These are phyloP conservation scores for Tuber borchii DNA, from an alignment of 495 filamentous ascomycete species.

Conservation along the genomic window DNA sequence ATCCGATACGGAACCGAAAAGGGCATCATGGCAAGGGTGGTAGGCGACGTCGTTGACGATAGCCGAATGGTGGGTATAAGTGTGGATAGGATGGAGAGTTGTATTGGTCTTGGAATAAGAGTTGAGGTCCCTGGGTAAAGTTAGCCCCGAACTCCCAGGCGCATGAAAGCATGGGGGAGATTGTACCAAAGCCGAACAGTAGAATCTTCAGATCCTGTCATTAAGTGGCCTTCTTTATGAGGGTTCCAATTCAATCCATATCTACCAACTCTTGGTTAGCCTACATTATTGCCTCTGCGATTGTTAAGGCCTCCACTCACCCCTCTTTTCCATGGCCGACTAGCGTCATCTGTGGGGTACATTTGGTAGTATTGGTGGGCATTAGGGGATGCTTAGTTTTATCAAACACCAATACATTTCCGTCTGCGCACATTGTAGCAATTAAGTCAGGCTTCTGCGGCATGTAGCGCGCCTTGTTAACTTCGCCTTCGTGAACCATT, in stretches of 20 bases:
- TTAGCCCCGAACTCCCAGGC: not conserved
- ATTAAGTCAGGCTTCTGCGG: slow-evolving; percentile 97
- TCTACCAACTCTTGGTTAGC: slow-evolving; percentile 9
- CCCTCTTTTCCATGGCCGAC: slow-evolving; percentile 82
- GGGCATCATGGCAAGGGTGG: slow-evolving; percentile 70
- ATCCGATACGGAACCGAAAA: slow-evolving; percentile 91
- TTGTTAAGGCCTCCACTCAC: slow-evolving; percentile 42
- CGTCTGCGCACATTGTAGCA: slow-evolving; percentile 84
- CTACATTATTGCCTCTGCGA: not conserved
- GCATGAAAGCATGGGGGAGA: slow-evolving; percentile 8
- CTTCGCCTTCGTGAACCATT: slow-evolving; percentile 92
- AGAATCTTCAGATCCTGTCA: slow-evolving; percentile 81
- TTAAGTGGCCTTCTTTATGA: slow-evolving; percentile 71
- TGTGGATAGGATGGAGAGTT: slow-evolving; percentile 59
- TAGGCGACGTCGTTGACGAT: slow-evolving; percentile 96
- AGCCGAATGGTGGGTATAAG: slow-evolving; percentile 79
- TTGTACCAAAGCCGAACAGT: slow-evolving; percentile 84
- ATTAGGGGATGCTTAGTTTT: slow-evolving; percentile 76
- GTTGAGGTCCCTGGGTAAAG: slow-evolving; percentile 62
- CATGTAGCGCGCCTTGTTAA: slow-evolving; percentile 97
- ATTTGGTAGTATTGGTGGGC: slow-evolving; percentile 56
- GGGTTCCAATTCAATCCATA: slow-evolving; percentile 88
- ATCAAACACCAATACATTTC: slow-evolving; percentile 85
- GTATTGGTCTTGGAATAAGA: slow-evolving; percentile 63
- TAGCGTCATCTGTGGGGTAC: slow-evolving; percentile 76